Evolutionary conservation across 768 basidiomycete species (phyloP).

Genomic region (Thelephora aurantiotincta): DNA sequence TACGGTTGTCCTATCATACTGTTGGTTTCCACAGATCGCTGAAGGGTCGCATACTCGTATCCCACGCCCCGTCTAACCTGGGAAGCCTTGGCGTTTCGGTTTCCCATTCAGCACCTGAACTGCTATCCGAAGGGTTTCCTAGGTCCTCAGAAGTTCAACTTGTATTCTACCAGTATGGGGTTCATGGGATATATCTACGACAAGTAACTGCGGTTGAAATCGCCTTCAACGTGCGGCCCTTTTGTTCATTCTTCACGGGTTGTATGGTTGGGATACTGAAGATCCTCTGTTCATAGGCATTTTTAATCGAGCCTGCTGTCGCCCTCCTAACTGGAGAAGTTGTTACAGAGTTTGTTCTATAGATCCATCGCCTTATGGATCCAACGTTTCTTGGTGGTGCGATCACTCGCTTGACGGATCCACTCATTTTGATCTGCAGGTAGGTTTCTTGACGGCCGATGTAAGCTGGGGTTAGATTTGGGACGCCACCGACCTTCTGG

Average conservation of each 20-base stretch:
- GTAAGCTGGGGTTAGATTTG: conserved; percentile 30
- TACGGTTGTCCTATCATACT: not conserved
- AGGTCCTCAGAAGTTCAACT: conserved; percentile 49
- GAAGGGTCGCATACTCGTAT: conserved; percentile 42
- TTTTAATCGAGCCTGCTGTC: conserved; percentile 43
- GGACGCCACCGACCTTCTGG: conserved; percentile 25
- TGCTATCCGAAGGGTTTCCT: conserved; percentile 52
- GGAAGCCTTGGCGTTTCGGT: conserved; percentile 47
- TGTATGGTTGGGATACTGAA: too few relatives aligned
- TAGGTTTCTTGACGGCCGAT: conserved; percentile 56
- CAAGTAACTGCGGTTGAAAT: conserved; percentile 45
- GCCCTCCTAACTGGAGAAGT: conserved; percentile 47
- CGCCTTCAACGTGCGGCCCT: conserved; percentile 34
- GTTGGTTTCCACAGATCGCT: conserved; percentile 34
- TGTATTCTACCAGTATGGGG: conserved; percentile 41
- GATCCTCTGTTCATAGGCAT: conserved; percentile 21
- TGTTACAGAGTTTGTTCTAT: conserved; percentile 21
- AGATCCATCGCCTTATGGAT: too few relatives aligned
- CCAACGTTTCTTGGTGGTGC: too few relatives aligned
- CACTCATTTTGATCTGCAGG: not conserved
- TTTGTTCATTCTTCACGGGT: too few relatives aligned
- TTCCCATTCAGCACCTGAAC: conserved; percentile 24
- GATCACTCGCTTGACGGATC: too few relatives aligned
- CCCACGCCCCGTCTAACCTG: conserved; percentile 44
- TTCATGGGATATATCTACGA: conserved; percentile 56